These are phyloP conservation scores for Trametes villosa DNA, from an alignment of 768 basidiomycete species.

Conservation along the genomic window DNA sequence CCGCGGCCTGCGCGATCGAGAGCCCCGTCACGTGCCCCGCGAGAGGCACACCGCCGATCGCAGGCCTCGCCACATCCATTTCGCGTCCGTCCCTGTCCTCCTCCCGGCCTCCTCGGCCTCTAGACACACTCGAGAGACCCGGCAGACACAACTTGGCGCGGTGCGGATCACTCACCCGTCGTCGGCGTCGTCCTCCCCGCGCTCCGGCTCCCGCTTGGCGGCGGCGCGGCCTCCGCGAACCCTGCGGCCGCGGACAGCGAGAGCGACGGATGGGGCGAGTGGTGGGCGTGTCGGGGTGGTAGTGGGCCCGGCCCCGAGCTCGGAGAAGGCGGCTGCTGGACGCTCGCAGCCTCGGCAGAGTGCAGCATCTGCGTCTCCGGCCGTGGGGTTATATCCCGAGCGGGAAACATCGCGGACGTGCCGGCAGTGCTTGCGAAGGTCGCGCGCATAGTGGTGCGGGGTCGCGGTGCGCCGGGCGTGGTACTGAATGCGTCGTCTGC, in stretches of 20 bases:
- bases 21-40: conserved; percentile 12
- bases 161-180: conserved; percentile 3
- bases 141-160: neutral
- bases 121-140: neutral
- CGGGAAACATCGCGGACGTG: conserved; percentile 8
- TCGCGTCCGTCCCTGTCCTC: neutral
- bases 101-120: neutral
- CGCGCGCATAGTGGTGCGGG: conserved; percentile 25
- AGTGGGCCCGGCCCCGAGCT: neutral
- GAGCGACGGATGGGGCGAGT: neutral
- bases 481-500: neutral
- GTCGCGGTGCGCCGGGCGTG: neutral
- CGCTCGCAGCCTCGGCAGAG: neutral
- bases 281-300: neutral
- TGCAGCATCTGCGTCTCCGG: conserved; percentile 14
- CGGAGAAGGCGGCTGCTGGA: neutral
- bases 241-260: neutral
- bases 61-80: neutral
- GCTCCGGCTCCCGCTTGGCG: neutral
- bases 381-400: conserved; percentile 20
- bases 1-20: conserved; percentile 17
- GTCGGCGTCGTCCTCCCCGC: neutral
- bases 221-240: neutral
- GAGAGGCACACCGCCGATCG: conserved; percentile 8
- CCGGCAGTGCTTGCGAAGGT: conserved; percentile 12